Base-by-base conservation (phyloP, 352 stramenopile genomes). In the Hyaloperonospora arabidopsidis region DNA sequence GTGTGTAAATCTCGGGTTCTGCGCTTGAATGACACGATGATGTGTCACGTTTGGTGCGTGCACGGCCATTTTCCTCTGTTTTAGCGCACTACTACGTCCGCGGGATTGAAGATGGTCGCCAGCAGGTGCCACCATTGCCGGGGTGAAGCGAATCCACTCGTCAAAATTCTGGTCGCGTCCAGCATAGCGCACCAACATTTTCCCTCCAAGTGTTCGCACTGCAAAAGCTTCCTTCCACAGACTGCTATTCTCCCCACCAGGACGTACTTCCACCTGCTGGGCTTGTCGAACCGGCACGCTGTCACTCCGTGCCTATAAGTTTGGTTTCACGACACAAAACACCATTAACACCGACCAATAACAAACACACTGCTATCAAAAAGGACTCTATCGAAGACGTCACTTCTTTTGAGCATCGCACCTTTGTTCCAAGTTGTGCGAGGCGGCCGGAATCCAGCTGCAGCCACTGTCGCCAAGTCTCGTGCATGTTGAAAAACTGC, bases 401-500 rank as follows among this genome's bases (percentile, higher is more conserved):
- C 2, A 25, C 13, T 44, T 12, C 13, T 17, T 13, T 39, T 32
- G 5, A 17, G 7, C 7, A 25, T 36, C 29, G 15, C 57, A 88
- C 80, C 68, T 86, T 86, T 15, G 74, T 77, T 0, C 67, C 79
- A 18, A 72, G 45, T 5, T 67, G 69, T 32, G 83, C 68, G 18
- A 93, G 63, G 23, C 84, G 72, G 0, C 70, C 72, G 5, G 79
- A 93, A 51, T 89, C 77, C 10, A 75, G 10, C 11, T 73, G 70
- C 34, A 91, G 23, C 78, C 83, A 89, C 5, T 79, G 70, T 22
- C 74, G 63, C 83, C 83, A 93, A 29, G 67, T 54, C 35, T 84
- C 68, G 61, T 93, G 81, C 83, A 93, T 93, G 53, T 87, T 90
- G 32, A 89, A 71, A 58, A 79, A 91, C 18, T 79, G 77, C 39